Conservation (phyloP, 2,329 filamentous ascomycete species). For the Aspergillus oerlinghausenensis region DNA sequence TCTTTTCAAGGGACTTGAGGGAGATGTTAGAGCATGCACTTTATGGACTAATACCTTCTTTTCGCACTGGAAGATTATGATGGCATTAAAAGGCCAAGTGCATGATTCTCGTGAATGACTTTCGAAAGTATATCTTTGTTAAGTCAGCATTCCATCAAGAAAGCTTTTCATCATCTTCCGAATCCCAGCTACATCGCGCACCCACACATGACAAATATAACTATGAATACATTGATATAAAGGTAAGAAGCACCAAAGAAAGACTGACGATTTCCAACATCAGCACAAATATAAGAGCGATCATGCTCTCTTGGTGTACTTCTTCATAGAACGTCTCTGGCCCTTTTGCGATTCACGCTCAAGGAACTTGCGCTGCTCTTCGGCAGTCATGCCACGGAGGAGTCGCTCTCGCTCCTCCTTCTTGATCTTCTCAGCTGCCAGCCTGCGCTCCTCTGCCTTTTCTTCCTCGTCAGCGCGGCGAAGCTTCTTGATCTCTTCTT, state of each 20-base stretch:
- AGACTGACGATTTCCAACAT: neutral
- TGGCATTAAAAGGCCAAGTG: neutral
- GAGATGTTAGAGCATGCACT: neutral
- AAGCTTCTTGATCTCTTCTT: conserved; percentile 74
- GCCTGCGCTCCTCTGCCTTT: conserved; percentile 57
- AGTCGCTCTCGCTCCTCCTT: conserved; percentile 88
- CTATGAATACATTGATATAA: neutral
- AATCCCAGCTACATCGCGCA: neutral
- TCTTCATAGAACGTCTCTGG: conserved; percentile 59
- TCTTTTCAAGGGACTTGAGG: neutral
- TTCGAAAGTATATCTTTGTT: neutral
- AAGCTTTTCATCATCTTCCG: neutral
- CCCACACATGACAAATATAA: neutral
- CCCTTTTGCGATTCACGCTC: conserved; percentile 77
- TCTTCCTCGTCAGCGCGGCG: conserved; percentile 72
- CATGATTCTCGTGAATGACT: neutral
- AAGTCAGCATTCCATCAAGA: neutral
- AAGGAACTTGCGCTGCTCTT: conserved; percentile 80
- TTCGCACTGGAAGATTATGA: neutral
- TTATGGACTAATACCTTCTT: neutral
- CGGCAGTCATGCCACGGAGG: conserved; percentile 69
- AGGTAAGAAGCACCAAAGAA: neutral
- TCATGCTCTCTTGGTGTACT: conserved; percentile 50
- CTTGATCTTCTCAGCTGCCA: conserved; percentile 57
- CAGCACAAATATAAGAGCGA: conserved; percentile 9